Base-by-base conservation (phyloP, 495 filamentous ascomycete genomes). In the Lepraria neglecta region DNA sequence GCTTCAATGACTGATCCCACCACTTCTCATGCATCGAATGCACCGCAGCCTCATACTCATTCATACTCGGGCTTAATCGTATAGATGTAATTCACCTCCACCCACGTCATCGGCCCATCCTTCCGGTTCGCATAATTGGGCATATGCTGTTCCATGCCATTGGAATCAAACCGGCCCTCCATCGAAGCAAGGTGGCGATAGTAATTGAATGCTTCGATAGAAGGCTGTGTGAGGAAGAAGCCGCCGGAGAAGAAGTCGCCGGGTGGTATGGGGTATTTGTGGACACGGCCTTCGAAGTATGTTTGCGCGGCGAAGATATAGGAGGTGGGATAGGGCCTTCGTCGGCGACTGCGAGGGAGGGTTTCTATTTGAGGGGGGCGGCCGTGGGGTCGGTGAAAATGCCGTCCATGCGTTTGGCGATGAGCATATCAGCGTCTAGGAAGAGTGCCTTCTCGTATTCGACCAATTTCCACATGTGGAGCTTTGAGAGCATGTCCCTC, bases 71-170 rank as follows among this genome's bases (percentile, higher is more conserved):
- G 65, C 70, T 71, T 59, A n/a, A 55, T 65, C 4, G 54, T 66
- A 70, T 73, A 78, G 33, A 65, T 68, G 27, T 59, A 63, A 17
- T 70, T 33, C 3, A 77, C 61, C 46, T 67, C 61, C 14, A 54
- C 51, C 76, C 77, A 80, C 10, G 77, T 75, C 76, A 78, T 78
- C 14, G 64, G 64, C 1, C 76, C 77, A 0, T 75, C 72, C 21
- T 69, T 59, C 12, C 76, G 35, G 61, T 76, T 75, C 24, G 74
- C 77, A 65, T 76, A 77, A 42, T 76, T 78, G 51, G 77, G 64
- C 27, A 80, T 59, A 47, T 71, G 72, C 64, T 80, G 78, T 64
- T 79, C 77, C 44, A 69, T 70, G 6, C 67, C 68, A 7, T 59
- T 55, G 6, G 69, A 58, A 27, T 72, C 55, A 61, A 78, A 77